Conservation (phyloP, 2,329 filamentous ascomycete species). For the Thielaviopsis euricoi region DNA sequence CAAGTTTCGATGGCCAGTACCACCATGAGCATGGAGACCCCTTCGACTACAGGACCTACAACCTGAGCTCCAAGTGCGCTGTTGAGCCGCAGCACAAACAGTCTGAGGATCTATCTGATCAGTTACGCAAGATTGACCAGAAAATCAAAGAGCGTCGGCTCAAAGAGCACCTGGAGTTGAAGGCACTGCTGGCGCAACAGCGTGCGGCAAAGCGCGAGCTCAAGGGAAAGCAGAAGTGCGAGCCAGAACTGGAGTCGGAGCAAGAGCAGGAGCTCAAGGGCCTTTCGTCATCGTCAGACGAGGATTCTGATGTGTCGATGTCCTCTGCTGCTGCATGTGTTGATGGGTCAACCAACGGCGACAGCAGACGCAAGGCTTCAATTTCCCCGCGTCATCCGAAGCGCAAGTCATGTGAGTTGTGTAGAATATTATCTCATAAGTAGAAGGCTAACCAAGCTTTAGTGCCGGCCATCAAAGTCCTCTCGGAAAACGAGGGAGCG, state of each 20-base stretch:
- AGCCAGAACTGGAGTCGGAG: not conserved
- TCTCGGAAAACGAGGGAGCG: not conserved
- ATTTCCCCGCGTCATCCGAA: not conserved
- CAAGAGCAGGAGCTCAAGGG: not conserved
- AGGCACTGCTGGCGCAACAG: not conserved
- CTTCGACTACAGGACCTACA: not conserved
- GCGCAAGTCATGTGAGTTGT: not conserved
- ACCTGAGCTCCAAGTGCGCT: not conserved
- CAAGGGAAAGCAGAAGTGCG: not conserved
- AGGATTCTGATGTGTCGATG: not conserved
- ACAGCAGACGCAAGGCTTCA: not conserved
- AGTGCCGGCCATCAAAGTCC: not conserved
- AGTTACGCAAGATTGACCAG: not conserved
- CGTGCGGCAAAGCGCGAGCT: not conserved
- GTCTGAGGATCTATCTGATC: not conserved
- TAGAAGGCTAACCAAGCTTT: not conserved
- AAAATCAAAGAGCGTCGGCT: not conserved
- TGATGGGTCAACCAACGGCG: not conserved
- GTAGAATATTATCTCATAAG: not conserved
- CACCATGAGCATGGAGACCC: not conserved
- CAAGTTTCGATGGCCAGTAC: not conserved
- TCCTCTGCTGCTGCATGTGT: not conserved
- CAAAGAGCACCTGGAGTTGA: not conserved
- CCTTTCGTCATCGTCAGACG: not conserved
- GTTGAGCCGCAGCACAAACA: not conserved